Conservation (phyloP, 2,329 filamentous ascomycete species). For the Amauroascus niger region DNA sequence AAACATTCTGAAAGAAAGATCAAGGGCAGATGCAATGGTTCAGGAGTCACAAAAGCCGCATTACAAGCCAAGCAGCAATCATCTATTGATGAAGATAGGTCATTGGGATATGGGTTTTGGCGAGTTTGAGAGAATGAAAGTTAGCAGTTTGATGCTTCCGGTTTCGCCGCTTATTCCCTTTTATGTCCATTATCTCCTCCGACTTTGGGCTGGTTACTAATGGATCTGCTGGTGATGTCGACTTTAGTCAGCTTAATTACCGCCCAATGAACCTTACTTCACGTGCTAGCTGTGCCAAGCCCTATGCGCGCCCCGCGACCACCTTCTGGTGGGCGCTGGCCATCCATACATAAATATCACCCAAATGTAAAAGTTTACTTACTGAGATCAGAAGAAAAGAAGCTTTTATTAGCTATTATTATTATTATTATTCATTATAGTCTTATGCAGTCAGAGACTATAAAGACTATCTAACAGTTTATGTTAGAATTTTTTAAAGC, state of each 20-base stretch:
- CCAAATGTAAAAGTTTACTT: no score
- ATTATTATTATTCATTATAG: no score
- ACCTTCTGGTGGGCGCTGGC: no score
- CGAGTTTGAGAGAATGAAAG: background rate
- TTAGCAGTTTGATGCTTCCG: background rate
- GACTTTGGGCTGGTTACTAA: background rate
- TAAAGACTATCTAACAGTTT: no score
- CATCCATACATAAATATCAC: no score
- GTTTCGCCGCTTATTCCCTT: background rate
- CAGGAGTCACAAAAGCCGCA: background rate
- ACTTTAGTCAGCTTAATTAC: background rate
- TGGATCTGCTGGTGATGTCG: background rate
- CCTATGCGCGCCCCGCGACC: no score
- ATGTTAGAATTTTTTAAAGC: no score
- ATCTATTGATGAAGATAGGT: background rate
- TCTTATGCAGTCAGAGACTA: no score
- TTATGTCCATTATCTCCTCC: background rate
- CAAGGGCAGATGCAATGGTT: background rate
- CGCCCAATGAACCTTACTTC: no score
- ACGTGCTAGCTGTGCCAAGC: no score
- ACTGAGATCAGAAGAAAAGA: no score
- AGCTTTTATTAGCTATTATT: no score
- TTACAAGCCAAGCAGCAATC: background rate
- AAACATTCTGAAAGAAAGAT: constrained; percentile 40
- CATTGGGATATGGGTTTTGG: background rate